Percentiles rank a stretch among this genome's conserved stretches.
Evolutionary conservation across 129 eudicot species (phyloP).

Genomic region (Solidago caesia): DNA sequence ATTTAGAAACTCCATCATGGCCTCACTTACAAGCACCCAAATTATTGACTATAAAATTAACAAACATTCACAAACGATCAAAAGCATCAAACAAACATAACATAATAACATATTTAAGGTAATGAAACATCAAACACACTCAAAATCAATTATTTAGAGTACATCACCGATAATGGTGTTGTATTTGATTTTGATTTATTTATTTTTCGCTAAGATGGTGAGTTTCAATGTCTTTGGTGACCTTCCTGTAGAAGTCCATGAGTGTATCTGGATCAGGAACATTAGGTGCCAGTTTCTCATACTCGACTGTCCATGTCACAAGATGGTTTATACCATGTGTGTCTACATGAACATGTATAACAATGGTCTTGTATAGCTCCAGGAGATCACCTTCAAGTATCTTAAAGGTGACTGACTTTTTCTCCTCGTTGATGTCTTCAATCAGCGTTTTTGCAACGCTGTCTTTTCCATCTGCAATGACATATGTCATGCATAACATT

Average conservation of each 20-base stretch:
- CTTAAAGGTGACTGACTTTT: constrained; percentile 27
- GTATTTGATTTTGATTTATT: no score
- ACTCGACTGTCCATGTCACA: constrained; percentile 35
- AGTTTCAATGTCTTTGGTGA: constrained; percentile 26
- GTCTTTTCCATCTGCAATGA: constrained; percentile 27
- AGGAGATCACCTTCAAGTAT: constrained; percentile 27
- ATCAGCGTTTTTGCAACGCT: constrained; percentile 14
- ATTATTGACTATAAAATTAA: no score
- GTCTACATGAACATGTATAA: constrained; percentile 26
- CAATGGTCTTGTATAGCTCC: constrained; percentile 29
- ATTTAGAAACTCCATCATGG: no score
- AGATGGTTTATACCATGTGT: constrained; percentile 16
- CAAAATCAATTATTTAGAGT: no score
- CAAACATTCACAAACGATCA: no score
- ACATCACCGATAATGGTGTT: no score
- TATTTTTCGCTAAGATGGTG: not conserved
- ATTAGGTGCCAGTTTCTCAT: constrained; percentile 25
- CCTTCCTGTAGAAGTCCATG: constrained; percentile 25
- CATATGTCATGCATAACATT: no score
- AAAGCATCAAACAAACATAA: no score
- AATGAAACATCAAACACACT: no score
- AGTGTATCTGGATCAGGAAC: constrained; percentile 34
- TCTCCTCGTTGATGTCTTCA: constrained; percentile 21
- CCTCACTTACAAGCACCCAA: no score
- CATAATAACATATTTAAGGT: no score